Evolutionary conservation across 2,329 filamentous ascomycete genomes (phyloP).

Genomic region (Cryoendolithus antarcticus): DNA sequence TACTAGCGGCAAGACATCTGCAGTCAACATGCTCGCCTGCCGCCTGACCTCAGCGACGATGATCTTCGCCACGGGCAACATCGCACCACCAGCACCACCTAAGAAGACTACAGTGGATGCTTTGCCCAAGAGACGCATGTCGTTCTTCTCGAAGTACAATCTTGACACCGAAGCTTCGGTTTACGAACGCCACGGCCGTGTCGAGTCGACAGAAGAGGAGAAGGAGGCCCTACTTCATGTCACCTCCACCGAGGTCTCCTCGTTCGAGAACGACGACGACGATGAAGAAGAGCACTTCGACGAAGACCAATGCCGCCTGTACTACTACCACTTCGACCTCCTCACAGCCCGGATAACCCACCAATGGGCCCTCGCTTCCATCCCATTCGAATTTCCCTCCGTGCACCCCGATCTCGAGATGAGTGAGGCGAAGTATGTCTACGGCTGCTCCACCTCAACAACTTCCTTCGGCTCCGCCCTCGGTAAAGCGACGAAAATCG

Average conservation of each 20-base stretch:
- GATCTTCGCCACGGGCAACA: conserved; percentile 52
- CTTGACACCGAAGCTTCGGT: conserved; percentile 17
- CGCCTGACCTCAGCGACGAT: conserved; percentile 53
- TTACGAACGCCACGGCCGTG: conserved; percentile 11
- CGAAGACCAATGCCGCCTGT: conserved; percentile 55
- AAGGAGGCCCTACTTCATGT: conserved; percentile 16
- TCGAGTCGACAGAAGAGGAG: conserved; percentile 18
- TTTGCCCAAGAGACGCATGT: conserved; percentile 24
- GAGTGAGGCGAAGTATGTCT: conserved; percentile 47
- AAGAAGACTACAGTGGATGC: conserved; percentile 3
- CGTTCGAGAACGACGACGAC: conserved; percentile 2
- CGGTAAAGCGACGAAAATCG: conserved; percentile 54
- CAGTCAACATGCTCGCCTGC: conserved; percentile 54
- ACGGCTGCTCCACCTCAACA: conserved; percentile 51
- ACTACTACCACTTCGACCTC: conserved; percentile 54
- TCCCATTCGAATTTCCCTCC: conserved; percentile 58
- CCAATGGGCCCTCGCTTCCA: conserved; percentile 52
- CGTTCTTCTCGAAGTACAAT: conserved; percentile 36
- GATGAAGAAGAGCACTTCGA: conserved; percentile 27
- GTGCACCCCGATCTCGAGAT: conserved; percentile 45
- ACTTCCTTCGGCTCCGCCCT: conserved; percentile 47
- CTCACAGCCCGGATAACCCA: conserved; percentile 35
- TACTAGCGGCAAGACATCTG: conserved; percentile 20
- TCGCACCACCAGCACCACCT: conserved; percentile 35
- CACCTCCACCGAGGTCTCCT: neutral